These are phyloP conservation scores for Cryomyces minteri DNA, from an alignment of 495 filamentous ascomycete species.

Conservation along the genomic window DNA sequence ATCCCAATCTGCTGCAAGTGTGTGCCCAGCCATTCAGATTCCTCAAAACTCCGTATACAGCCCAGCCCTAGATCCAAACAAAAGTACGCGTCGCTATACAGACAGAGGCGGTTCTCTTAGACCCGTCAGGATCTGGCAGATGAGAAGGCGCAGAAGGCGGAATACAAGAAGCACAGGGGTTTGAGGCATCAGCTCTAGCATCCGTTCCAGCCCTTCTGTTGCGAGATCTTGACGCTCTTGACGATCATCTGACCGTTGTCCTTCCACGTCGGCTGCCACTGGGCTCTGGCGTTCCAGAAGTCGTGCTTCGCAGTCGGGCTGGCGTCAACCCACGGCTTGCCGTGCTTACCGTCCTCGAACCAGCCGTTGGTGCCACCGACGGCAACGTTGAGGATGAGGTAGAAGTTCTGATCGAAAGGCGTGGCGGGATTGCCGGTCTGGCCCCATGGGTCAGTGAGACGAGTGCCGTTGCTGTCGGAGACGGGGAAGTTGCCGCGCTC, in stretches of 20 bases:
- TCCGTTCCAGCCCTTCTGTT: conserved; percentile 34
- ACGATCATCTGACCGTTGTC: conserved; percentile 46
- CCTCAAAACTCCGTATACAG: too few species aligned
- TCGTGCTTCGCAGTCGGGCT: conserved; percentile 46
- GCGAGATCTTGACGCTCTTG: conserved; percentile 61
- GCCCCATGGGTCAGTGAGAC: conserved; percentile 47
- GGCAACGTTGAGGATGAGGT: conserved; percentile 63
- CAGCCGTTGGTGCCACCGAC: conserved; percentile 74
- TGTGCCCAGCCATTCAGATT: too few species aligned
- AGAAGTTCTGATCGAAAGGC: conserved; percentile 70
- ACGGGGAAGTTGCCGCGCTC: conserved; percentile 54
- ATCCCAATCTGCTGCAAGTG: too few species aligned
- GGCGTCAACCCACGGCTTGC: conserved; percentile 66
- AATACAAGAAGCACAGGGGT: too few species aligned
- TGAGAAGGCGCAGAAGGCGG: too few species aligned
- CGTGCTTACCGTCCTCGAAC: conserved; percentile 50
- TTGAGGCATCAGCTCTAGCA: conserved; percentile 4
- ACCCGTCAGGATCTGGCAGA: too few species aligned
- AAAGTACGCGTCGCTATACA: too few species aligned
- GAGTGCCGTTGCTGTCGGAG: conserved; percentile 48
- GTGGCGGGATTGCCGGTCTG: conserved; percentile 41
- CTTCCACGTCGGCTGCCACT: conserved; percentile 65
- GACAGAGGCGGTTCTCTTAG: too few species aligned
- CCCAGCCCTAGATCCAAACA: too few species aligned
- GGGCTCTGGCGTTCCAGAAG: conserved; percentile 47